These are phyloP conservation scores for Cyberlindnera sargentensis DNA, from an alignment of 805 yeast genomes.

Conservation along the genomic window DNA sequence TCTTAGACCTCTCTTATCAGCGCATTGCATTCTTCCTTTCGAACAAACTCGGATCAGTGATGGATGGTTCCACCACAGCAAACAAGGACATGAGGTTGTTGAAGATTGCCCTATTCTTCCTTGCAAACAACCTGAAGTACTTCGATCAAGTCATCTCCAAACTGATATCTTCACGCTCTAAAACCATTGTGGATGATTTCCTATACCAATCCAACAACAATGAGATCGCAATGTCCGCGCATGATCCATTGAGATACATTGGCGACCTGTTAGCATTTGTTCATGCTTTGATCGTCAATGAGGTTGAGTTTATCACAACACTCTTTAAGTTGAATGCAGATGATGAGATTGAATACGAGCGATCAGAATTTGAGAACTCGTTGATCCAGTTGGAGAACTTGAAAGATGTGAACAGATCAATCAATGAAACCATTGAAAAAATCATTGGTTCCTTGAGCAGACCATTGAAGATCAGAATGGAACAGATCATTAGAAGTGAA, in stretches of 20 bases:
- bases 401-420: slow-evolving; percentile 12
- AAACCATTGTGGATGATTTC: slow-evolving; percentile 60
- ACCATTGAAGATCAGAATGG: slow-evolving; percentile 58
- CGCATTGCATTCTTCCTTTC: slow-evolving; percentile 41
- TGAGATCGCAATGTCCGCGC: slow-evolving; percentile 51
- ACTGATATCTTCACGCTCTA: slow-evolving; percentile 65
- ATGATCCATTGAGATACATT: slow-evolving; percentile 74
- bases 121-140: slow-evolving; percentile 37
- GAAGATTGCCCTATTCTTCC: slow-evolving; percentile 27
- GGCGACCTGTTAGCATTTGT: slow-evolving; percentile 88
- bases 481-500: slow-evolving; percentile 62
- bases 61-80: slow-evolving; percentile 6
- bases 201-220: slow-evolving; percentile 40
- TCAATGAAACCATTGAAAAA: slow-evolving; percentile 35
- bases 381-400: slow-evolving; percentile 16
- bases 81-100: slow-evolving; percentile 19
- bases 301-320: slow-evolving; percentile 64
- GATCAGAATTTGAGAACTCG: slow-evolving; percentile 27
- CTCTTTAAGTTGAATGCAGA: slow-evolving; percentile 42
- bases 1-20: slow-evolving; percentile 47
- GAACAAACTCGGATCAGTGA: slow-evolving; percentile 21
- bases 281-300: slow-evolving; percentile 82
- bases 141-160: slow-evolving; percentile 55
- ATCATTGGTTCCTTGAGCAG: slow-evolving; percentile 48
- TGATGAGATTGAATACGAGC: slow-evolving; percentile 11